phyloP scores from a whole-genome alignment of 768 basidiomycete genomes.

The Leucocoprinus sp. region DNA sequence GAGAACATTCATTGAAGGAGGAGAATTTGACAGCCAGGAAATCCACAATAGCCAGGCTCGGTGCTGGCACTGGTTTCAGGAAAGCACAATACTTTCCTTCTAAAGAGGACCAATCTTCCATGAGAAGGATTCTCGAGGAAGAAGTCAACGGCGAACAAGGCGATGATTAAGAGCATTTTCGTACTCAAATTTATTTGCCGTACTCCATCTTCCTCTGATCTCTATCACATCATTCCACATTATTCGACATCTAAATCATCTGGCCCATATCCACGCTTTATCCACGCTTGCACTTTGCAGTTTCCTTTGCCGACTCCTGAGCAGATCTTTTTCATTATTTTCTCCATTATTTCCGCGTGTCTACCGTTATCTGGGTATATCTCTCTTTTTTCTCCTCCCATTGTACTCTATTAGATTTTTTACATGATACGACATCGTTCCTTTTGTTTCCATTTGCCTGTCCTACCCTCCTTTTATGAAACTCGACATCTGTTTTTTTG shows the following conservation, averaged over 20 bases:
- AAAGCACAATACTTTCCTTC: constrained; percentile 18
- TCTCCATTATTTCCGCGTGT: constrained; percentile 1
- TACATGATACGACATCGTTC: no score
- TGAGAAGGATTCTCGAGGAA: constrained; percentile 24
- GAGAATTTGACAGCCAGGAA: constrained; percentile 2
- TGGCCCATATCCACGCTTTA: not conserved
- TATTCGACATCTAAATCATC: not conserved
- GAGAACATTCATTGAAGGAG: not conserved
- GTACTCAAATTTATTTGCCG: not conserved
- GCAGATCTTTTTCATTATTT: constrained; percentile 3
- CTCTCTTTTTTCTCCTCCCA: not conserved
- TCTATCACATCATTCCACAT: not conserved
- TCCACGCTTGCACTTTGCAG: not conserved
- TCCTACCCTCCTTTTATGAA: not conserved
- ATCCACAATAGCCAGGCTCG: constrained; percentile 4
- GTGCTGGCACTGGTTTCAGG: constrained; percentile 11
- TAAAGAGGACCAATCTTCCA: constrained; percentile 19
- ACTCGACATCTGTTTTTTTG: constrained; percentile 1
- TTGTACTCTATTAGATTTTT: constrained; percentile 4
- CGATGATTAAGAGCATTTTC: constrained; percentile 10
- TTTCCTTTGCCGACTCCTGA: constrained; percentile 1
- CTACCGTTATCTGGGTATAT: constrained; percentile 1
- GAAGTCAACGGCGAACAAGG: constrained; percentile 25
- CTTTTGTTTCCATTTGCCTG: not conserved
- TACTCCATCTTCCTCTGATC: not conserved